Base-by-base conservation (phyloP, 2,329 filamentous ascomycete genomes). In the Ophiocordyceps robertsii region DNA sequence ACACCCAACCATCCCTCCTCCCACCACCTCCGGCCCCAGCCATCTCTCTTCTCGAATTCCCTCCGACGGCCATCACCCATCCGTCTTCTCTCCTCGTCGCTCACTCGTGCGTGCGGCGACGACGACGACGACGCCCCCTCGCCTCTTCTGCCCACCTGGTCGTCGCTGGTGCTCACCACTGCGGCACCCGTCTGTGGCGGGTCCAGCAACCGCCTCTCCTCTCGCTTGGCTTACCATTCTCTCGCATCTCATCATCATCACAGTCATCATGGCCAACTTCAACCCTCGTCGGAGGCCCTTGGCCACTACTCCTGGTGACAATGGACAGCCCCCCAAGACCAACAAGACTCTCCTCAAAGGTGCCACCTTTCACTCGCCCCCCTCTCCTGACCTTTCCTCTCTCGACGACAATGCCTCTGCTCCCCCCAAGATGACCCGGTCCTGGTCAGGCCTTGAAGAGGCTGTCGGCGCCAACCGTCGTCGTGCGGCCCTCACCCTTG, bases 401-500 rank as follows among this genome's bases (percentile, higher is more conserved):
- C 57, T 62, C 46, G 64, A 65, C 44, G 64, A 65, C 44, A 57
- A 64, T 30, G 49, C 57, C 44, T 73, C 74, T 51, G 59, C 59
- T 42, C 69, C 73, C 45, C 73, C 74, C 44, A 63, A 65, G 36
- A 69, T 84, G 53, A 72, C 73, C 51, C 80, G 83, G 46, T 80
- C 82, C 40, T 78, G 82, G 52, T 84, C 82, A 41, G 73, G 66
- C 49, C 65, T 86, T 46, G 81, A 86, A 63, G 80, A 83, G 72
- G 77, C 82, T 43, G 72, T 84, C 58, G 77, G 79, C 55, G 77
- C 80, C 48, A 75, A 80, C 53, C 72, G 77, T 56, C 77, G 81
- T 56, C 82, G 82, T 51, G 77, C 81, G 59, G 77, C 76, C 50
- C 61, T 82, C 56, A 75, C 79, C 50, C 65, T 86, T 43, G 74